Evolutionary conservation across 2,329 filamentous ascomycete genomes (phyloP).

Genomic region (Monilinia vaccinii-corymbosi): DNA sequence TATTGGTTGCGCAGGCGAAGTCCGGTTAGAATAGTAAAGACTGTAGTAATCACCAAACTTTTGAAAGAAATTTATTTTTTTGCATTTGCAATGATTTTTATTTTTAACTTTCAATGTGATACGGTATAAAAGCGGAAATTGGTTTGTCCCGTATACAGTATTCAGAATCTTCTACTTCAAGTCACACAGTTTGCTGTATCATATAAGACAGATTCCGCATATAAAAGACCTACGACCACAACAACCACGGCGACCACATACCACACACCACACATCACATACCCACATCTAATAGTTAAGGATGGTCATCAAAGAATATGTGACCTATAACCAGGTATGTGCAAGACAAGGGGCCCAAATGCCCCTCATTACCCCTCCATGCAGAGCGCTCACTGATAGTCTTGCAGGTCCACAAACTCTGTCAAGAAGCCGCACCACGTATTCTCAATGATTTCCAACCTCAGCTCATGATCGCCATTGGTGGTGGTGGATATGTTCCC

Average conservation of each 20-base stretch:
- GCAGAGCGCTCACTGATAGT: constrained; percentile 16
- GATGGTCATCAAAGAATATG: constrained; percentile 80
- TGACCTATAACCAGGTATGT: constrained; percentile 84
- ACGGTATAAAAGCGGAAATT: not conserved
- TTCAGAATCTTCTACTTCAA: not conserved
- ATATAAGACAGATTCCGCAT: not conserved
- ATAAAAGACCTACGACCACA: no score
- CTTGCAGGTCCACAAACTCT: constrained; percentile 86
- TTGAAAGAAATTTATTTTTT: not conserved
- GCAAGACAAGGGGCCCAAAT: not conserved
- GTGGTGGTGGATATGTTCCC: constrained; percentile 93
- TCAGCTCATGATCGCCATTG: constrained; percentile 97
- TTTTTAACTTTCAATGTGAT: not conserved
- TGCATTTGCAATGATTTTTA: not conserved
- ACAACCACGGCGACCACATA: not conserved
- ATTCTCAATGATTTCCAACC: constrained; percentile 84
- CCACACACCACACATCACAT: not conserved
- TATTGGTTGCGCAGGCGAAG: not conserved
- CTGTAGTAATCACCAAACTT: not conserved
- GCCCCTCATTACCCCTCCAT: constrained; percentile 11
- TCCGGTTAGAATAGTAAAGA: not conserved
- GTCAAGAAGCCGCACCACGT: constrained; percentile 70
- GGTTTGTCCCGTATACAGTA: no score
- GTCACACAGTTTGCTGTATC: not conserved
- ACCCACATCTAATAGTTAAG: constrained; percentile 16